Evolutionary conservation across 306 rosid genomes (phyloP), one percentile per base, ranked within the genome.

Genomic region (Pueraria montana): DNA sequence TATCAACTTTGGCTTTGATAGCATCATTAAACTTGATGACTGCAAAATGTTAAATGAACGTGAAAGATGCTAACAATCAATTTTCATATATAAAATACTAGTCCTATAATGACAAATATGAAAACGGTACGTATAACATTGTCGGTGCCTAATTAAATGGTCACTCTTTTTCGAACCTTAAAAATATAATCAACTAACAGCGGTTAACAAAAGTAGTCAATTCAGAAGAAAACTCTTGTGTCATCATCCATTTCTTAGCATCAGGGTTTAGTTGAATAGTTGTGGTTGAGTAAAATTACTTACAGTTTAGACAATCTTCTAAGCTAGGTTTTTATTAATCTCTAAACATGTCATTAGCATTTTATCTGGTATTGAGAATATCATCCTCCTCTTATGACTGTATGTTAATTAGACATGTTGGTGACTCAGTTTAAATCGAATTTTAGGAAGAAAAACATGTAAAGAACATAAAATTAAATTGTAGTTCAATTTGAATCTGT

Each of bases 131-230:
- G 6, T 53, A 6, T 20, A 79, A 17, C 49, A 52, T n/a, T 79
- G 87, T 86, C 87, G 89, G 87, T 86, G 80, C 77, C 66, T 56
- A 61, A 0, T 59, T 23, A 59, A 59, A 18, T 73, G 65, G 69
- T 26, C 83, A 30, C 42, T 34, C 11, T 46, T 82, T 13, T 40
- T 5, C 36, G 32, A 53, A 26, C 21, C 58, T 26, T 10, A 24
- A 43, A 56, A 45, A 53, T 21, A 50, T 10, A 64, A 72, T 9
- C 6, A 84, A 20, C 34, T 59, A 50, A 53, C 55, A 52, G 55
- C 55, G 76, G 64, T 83, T 30, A 55, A 83, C 42, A n/a, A 59
- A 56, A 23, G 13, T 56, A 56, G 64, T 56, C 30, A 56, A 56
- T 20, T 24, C 32, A 24, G n/a, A 61, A 61, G 38, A 12, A 58